Evolutionary conservation across 2,329 filamentous ascomycete species (phyloP).

Genomic region (Alternaria gaisen): DNA sequence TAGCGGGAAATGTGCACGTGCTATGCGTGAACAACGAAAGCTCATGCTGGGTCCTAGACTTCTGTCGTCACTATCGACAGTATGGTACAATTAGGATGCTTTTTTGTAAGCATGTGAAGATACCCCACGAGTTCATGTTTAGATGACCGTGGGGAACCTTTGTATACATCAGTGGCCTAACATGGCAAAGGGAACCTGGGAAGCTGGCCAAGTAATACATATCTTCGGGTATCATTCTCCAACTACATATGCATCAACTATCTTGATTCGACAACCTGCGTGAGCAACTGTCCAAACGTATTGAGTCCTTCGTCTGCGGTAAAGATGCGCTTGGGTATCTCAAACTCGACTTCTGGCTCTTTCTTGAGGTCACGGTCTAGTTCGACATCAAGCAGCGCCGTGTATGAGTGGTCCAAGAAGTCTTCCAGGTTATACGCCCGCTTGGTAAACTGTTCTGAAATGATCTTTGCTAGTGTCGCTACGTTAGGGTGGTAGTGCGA

Average conservation of each 20-base stretch:
- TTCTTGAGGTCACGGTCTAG: slow-evolving; percentile 85
- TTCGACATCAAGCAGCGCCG: slow-evolving; percentile 85
- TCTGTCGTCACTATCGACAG: neutral
- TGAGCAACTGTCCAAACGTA: slow-evolving; percentile 43
- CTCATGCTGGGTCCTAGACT: neutral
- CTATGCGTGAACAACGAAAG: neutral
- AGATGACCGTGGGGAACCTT: neutral
- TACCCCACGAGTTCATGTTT: neutral
- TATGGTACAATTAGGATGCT: neutral
- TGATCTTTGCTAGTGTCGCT: slow-evolving; percentile 89
- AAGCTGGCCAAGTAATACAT: neutral
- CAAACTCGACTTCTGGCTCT: slow-evolving; percentile 87
- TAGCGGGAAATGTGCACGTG: neutral
- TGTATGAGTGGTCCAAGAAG: slow-evolving; percentile 94
- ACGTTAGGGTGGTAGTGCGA: slow-evolving; percentile 97
- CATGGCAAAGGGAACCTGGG: neutral
- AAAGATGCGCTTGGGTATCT: slow-evolving; percentile 89
- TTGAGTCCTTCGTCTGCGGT: slow-evolving; percentile 49
- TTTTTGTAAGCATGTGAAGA: neutral
- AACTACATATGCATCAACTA: slow-evolving; percentile 18
- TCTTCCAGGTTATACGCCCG: slow-evolving; percentile 94
- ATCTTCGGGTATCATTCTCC: slow-evolving; percentile 13
- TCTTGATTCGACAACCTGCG: slow-evolving; percentile 39
- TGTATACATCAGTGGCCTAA: neutral
- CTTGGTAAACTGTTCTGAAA: slow-evolving; percentile 97